Conservation (phyloP, 768 basidiomycete species). For the Lactifluus rugatus region DNA sequence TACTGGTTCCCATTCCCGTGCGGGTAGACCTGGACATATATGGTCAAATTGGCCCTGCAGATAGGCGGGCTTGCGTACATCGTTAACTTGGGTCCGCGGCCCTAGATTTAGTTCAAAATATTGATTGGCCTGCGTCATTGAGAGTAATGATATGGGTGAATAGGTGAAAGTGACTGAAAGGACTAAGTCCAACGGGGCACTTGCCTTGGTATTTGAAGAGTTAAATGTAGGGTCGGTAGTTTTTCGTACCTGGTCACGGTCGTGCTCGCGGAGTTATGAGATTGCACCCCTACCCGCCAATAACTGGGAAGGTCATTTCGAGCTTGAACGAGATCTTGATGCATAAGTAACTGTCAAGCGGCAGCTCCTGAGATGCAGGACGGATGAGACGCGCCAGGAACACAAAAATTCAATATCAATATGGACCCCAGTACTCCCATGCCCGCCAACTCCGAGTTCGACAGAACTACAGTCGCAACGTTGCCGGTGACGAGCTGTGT, state of each 20-base stretch:
- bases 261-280: slow-evolving; percentile 14
- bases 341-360: not conserved
- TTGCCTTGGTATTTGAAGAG: slow-evolving; percentile 10
- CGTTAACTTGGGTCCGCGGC: not conserved
- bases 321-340: slow-evolving; percentile 7
- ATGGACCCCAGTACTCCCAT: no score
- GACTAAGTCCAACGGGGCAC: not conserved
- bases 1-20: not conserved
- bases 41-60: slow-evolving; percentile 9
- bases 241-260: slow-evolving; percentile 1
- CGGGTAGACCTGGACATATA: slow-evolving; percentile 9
- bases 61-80: slow-evolving; percentile 3
- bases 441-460: not conserved
- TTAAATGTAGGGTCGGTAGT: slow-evolving; percentile 12
- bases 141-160: not conserved
- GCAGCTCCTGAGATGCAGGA: not conserved
- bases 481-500: no score
- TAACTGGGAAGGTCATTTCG: not conserved
- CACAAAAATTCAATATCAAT: not conserved
- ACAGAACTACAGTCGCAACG: not conserved
- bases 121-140: slow-evolving; percentile 1
- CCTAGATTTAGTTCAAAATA: not conserved
- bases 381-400: slow-evolving; percentile 8
- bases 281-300: not conserved
- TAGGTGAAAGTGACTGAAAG: not conserved